Base-by-base conservation (phyloP, 306 rosid genomes). In the Rosa lucieae region DNA sequence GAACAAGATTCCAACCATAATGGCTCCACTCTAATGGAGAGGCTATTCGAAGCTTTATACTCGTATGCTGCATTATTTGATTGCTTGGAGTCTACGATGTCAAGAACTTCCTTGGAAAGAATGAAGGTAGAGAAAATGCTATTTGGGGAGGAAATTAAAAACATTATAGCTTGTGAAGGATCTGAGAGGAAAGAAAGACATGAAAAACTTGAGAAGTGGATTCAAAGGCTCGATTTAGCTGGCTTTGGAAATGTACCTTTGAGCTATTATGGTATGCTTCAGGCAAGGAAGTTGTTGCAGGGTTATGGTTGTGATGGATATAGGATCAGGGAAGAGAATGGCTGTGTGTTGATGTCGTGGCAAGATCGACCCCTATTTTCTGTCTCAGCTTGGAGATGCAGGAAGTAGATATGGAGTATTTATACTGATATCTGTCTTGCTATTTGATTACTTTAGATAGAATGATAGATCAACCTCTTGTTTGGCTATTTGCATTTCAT, bases 1-100 rank as follows among this genome's bases (percentile, higher is more conserved):
- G 98, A 94, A 75, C 98, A 92, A 77, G 97, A 94, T 82, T 90
- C 89, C 6, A 94, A 90, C 80, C 97, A 92, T 39, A 94, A 94
- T 12, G 90, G 97, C 52, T 87, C 89, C 1, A 87, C 96, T 51
- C 83, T 94, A 20, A 92, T 92, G 98, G 98, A 94, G 78, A 87
- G 96, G 86, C 82, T 92, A 42, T 53, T 90, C 3, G 96, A 94
- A 83, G 94, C 98, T 76, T 86, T 94, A 17, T 85, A 88, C 76
- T 90, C 93, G 10, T 90, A 94, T 76, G 97, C 98, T 17, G 93
- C 98, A 52, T 80, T 92, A 44, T 94, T 94, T 70, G 97, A 94
- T 70, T 92, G 98, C 73, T 82, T 94, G 92, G 98, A 94, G 70
- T 92, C 91, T 44, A 92, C 93, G 8, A 82, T 89, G 80, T 82